Evolutionary conservation across 371 early-diverging fungal genomes (phyloP).

Genomic region (Rhizomucor pusillus): DNA sequence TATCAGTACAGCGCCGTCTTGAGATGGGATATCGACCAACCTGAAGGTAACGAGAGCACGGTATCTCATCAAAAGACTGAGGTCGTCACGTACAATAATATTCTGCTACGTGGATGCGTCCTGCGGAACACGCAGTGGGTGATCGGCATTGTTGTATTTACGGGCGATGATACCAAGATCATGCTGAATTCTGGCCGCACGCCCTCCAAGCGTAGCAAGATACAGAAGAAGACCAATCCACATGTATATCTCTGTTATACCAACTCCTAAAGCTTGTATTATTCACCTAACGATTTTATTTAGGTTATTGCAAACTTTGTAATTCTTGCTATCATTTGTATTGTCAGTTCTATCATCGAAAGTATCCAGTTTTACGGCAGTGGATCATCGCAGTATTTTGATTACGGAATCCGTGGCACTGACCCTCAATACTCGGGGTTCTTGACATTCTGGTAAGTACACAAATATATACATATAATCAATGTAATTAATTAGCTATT

Average conservation of each 20-base stretch:
- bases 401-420: slow-evolving; percentile 33
- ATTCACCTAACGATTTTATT: slow-evolving; percentile 6
- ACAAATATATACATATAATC: background rate
- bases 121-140: slow-evolving; percentile 88
- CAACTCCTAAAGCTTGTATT: too few relatives aligned
- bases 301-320: slow-evolving; percentile 50
- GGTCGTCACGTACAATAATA: slow-evolving; percentile 57
- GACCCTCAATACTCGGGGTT: slow-evolving; percentile 37
- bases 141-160: slow-evolving; percentile 81
- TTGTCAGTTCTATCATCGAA: slow-evolving; percentile 61
- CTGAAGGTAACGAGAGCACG: slow-evolving; percentile 18
- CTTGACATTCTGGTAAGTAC: slow-evolving; percentile 41
- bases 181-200: slow-evolving; percentile 87
- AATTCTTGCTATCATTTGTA: slow-evolving; percentile 52
- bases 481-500: slow-evolving; percentile 1
- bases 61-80: slow-evolving; percentile 45
- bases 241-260: slow-evolving; percentile 69
- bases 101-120: slow-evolving; percentile 90
- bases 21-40: slow-evolving; percentile 44
- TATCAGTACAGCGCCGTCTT: slow-evolving; percentile 74
- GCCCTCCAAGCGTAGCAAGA: slow-evolving; percentile 90
- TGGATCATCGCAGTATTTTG: slow-evolving; percentile 33
- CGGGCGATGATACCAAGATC: slow-evolving; percentile 92
- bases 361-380: slow-evolving; percentile 49
- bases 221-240: slow-evolving; percentile 93